phyloP scores from a whole-genome alignment of 176 grass and related monocot species.

The Carex scoparia region DNA sequence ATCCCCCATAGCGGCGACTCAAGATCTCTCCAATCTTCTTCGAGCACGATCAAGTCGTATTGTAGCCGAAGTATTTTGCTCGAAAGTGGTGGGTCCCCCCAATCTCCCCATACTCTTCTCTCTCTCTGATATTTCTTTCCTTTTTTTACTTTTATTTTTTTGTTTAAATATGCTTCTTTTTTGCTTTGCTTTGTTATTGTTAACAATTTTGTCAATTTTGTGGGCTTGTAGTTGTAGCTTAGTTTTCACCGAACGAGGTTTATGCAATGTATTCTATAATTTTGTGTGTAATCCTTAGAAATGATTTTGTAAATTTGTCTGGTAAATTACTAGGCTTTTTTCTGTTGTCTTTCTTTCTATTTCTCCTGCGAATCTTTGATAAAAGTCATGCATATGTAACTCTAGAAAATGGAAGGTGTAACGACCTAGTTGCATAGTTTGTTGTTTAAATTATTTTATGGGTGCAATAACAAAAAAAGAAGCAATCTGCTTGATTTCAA shows the following conservation, averaged over 20 bases:
- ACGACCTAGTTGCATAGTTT: not conserved
- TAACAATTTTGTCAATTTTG: conserved; percentile 10
- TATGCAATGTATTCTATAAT: conserved; percentile 9
- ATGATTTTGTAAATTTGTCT: not conserved
- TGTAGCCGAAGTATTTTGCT: conserved; percentile 91
- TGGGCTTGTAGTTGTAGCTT: conserved; percentile 2
- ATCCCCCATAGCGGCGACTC: conserved; percentile 46
- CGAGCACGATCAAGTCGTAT: conserved; percentile 81
- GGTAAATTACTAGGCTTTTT: not conserved
- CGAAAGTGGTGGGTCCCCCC: conserved; percentile 55
- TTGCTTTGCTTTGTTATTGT: not conserved
- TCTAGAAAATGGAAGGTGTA: not conserved
- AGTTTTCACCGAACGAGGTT: not conserved
- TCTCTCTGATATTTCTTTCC: conserved; percentile 35
- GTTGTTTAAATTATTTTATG: not conserved
- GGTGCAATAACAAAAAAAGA: not conserved
- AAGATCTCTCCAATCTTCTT: conserved; percentile 74
- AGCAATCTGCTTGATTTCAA: not conserved
- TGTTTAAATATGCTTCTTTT: not conserved
- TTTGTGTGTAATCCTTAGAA: conserved; percentile 8
- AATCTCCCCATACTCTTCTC: conserved; percentile 59
- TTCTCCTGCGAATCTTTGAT: not conserved
- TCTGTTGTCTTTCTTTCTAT: not conserved
- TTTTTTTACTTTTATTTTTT: not conserved
- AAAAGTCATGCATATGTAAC: not conserved